phyloP scores from a whole-genome alignment of 176 grass and related monocot species.

The Secale cereale region DNA sequence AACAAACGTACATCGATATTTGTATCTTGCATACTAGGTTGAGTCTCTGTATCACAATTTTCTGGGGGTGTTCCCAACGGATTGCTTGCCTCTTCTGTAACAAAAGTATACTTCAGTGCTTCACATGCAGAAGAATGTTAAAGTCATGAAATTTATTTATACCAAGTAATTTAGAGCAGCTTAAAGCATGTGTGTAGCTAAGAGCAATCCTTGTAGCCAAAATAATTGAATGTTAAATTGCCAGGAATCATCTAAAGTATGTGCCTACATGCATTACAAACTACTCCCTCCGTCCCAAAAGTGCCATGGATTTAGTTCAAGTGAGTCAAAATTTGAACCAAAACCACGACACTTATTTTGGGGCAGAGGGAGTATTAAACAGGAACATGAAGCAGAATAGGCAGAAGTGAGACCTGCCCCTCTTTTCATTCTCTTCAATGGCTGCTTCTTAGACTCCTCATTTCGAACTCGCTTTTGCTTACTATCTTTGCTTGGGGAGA shows the following conservation, averaged over 20 bases:
- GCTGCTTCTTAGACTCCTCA: conserved; percentile 36
- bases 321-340: too few relatives aligned
- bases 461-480: conserved; percentile 28
- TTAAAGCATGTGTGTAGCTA: conserved; percentile 13
- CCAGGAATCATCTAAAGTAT: not conserved
- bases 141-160: not conserved
- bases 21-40: conserved; percentile 26
- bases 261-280: conserved; percentile 24
- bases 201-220: conserved; percentile 18
- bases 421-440: conserved; percentile 32
- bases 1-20: conserved; percentile 43
- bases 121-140: not conserved
- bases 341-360: too few relatives aligned
- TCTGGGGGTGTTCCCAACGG: conserved; percentile 12
- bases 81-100: conserved; percentile 34
- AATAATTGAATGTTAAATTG: not conserved
- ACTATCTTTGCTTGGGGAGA: conserved; percentile 27
- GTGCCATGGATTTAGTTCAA: too few relatives aligned
- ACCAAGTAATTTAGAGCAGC: conserved; percentile 3
- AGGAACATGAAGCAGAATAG: conserved; percentile 12
- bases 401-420: conserved; percentile 49
- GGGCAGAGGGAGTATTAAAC: not conserved
- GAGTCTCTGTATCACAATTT: conserved; percentile 28
- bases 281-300: too few relatives aligned
- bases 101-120: conserved; percentile 31